Evolutionary conservation across 2,329 filamentous ascomycete genomes (phyloP).

Genomic region (Fusarium annulatum): DNA sequence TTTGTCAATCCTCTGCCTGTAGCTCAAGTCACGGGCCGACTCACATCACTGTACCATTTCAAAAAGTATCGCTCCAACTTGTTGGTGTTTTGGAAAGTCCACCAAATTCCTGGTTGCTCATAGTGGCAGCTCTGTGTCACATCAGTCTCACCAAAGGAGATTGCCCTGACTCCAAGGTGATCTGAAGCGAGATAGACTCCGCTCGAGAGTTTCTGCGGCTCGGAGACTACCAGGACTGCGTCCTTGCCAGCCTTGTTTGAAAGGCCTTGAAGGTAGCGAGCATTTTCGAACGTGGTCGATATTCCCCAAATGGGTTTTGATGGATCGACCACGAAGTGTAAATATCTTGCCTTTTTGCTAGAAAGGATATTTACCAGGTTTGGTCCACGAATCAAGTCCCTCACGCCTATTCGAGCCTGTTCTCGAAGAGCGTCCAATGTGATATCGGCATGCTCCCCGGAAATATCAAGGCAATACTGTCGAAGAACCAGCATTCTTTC

Average conservation of each 20-base stretch:
- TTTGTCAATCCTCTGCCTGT: not conserved
- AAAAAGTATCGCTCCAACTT: not conserved
- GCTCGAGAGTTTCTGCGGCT: not conserved
- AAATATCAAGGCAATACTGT: not conserved
- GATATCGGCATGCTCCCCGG: not conserved
- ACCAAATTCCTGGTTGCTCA: slow-evolving; percentile 11
- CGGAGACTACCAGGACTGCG: not conserved
- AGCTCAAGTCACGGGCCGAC: not conserved
- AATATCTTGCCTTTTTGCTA: not conserved
- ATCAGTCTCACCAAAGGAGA: not conserved
- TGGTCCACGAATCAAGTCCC: not conserved
- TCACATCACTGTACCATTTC: slow-evolving; percentile 4
- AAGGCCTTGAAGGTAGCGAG: not conserved
- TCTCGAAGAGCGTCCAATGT: not conserved
- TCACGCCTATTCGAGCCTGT: not conserved
- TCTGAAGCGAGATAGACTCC: not conserved
- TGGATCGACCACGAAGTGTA: not conserved
- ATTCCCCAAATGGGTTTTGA: not conserved
- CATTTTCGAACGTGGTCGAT: not conserved
- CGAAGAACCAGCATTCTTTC: not conserved
- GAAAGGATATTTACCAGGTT: not conserved
- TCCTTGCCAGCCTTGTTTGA: not conserved
- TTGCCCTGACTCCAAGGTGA: not conserved
- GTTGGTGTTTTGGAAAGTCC: not conserved
- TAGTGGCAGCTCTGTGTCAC: not conserved